Evolutionary conservation across 2,329 filamentous ascomycete species (phyloP), one percentile per base, ranked within the genome.

Genomic region (Botrytis sinoallii): DNA sequence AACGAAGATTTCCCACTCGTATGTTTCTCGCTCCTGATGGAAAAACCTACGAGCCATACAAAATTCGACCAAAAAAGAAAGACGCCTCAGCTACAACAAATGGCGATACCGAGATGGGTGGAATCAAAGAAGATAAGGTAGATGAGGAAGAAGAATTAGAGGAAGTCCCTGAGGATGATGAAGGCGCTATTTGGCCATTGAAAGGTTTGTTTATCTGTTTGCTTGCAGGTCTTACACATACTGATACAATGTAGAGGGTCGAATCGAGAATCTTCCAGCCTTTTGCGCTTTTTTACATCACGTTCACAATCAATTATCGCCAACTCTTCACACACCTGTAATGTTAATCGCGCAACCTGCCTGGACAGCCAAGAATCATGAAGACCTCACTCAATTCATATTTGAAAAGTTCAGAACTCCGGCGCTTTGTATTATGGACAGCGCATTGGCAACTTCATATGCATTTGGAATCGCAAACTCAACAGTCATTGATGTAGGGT

Each of bases 331-430:
- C 84, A 98, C 95, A 0, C 95, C 96, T 2, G 93, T 99, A 77
- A 88, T 98, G 82, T 89, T 99, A 76, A 92, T 98, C 83, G 89
- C 92, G 12, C 93, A 97, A 78, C 95, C 96, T 6, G 91, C 91
- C 78, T 99, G 96, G 95, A 94, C 94, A 6, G 90, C 92, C 14
- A 91, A 92, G 75, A 94, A 98, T 82, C 92, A 92, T 81, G 95
- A 98, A 83, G 89, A 88, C 57, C 91, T 99, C 77, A 93, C 95
- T 22, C 93, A 96, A 76, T 99, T 97, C 85, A 90, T 98, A 77
- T 99, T 99, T 80, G 96, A 99, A 83, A 97, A 96, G 84, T 97
- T 97, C 81, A 96, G 95, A 84, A 96, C 94, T 0, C 96, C 96
- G 0, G 94, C 93, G 0, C 92, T 99, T 70, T 95, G 92, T 78